Evolutionary conservation across 129 eudicot species (phyloP).

Genomic region (Dittrichia graveolens): DNA sequence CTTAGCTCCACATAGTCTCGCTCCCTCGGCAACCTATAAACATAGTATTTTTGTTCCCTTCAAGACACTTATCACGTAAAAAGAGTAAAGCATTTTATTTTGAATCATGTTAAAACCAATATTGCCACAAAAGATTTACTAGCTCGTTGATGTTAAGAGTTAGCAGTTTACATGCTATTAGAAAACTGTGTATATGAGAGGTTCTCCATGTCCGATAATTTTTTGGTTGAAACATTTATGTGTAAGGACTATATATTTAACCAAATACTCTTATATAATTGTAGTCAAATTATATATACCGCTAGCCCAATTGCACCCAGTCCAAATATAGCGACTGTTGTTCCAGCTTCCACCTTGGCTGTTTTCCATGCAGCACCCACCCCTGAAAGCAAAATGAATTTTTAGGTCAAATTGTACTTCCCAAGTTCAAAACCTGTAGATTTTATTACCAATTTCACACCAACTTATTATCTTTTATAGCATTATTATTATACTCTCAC

Average conservation of each 20-base stretch:
- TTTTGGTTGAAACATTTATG: neutral
- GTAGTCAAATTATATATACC: conserved; percentile 46
- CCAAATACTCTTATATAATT: neutral
- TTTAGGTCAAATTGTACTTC: neutral
- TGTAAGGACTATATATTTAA: conserved; percentile 1
- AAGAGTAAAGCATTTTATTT: neutral
- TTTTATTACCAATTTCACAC: neutral
- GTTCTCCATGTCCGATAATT: neutral
- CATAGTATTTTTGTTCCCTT: neutral
- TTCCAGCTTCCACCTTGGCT: conserved; percentile 80
- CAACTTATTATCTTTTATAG: neutral
- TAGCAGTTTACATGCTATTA: neutral
- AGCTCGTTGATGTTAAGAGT: neutral
- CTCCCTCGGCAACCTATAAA: conserved; percentile 89
- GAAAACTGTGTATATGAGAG: neutral
- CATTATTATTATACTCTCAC: neutral
- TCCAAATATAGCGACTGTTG: conserved; percentile 89
- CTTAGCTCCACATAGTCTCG: conserved; percentile 79
- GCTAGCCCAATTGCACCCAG: conserved; percentile 86
- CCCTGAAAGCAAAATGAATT: conserved; percentile 48
- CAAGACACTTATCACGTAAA: conserved; percentile 3
- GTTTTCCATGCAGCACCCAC: conserved; percentile 92
- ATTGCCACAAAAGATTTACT: neutral
- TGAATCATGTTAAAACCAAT: neutral
- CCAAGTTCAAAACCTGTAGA: neutral